phyloP scores from a whole-genome alignment of 495 filamentous ascomycete genomes.

The Cetradonia linearis region DNA sequence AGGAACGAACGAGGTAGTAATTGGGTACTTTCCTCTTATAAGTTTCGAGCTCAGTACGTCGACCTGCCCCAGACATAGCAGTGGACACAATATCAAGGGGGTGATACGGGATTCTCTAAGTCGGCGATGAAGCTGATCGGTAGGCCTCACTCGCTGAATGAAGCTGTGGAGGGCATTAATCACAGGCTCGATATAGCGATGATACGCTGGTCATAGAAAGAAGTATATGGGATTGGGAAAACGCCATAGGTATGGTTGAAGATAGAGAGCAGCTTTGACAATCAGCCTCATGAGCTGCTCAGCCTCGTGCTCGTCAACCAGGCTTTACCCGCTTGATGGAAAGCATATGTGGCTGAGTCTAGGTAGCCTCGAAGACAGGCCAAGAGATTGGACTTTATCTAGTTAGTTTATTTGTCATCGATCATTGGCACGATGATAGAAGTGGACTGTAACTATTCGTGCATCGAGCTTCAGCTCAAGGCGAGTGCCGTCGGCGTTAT shows the following conservation, averaged over 20 bases:
- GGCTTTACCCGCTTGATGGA: conserved; percentile 2
- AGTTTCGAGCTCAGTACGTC: background rate
- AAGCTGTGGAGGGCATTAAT: background rate
- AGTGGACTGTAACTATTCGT: background rate
- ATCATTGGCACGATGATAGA: background rate
- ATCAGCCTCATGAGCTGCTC: background rate
- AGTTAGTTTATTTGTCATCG: no score
- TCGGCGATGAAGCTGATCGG: background rate
- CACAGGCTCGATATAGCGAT: background rate
- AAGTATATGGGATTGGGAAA: background rate
- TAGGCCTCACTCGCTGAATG: background rate
- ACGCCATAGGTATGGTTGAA: background rate
- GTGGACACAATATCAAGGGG: background rate
- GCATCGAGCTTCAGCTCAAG: no score
- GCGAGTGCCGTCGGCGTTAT: background rate
- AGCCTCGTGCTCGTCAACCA: conserved; percentile 1
- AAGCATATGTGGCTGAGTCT: background rate
- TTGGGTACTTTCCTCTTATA: conserved; percentile 2
- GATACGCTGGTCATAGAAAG: background rate
- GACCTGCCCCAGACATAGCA: background rate
- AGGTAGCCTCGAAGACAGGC: background rate
- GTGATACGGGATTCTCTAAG: background rate
- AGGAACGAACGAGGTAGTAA: conserved; percentile 8
- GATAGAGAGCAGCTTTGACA: no score
- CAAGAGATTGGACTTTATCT: background rate